Conservation (phyloP, 2,329 filamentous ascomycete genomes). For the Xenosphaeropsis pyriputrescens region DNA sequence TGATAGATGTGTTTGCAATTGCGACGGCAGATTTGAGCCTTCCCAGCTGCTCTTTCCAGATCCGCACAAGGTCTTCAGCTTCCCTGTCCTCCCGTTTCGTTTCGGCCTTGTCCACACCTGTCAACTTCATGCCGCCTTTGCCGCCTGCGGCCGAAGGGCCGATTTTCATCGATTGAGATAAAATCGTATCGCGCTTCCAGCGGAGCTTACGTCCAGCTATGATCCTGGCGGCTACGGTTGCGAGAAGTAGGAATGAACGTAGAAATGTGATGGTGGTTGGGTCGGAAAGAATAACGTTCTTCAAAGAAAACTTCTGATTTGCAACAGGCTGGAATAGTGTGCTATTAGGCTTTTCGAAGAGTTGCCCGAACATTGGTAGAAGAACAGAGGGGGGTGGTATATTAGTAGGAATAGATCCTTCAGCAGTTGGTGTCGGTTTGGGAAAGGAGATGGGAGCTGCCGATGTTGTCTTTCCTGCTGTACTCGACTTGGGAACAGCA, state of each 20-base stretch:
- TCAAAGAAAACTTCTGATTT: conserved; percentile 38
- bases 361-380: conserved; percentile 57
- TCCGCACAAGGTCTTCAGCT: conserved; percentile 58
- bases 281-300: conserved; percentile 49
- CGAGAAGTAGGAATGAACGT: conserved; percentile 45
- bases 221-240: conserved; percentile 59
- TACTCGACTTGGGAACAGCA: conserved; percentile 1
- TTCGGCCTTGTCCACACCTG: conserved; percentile 72
- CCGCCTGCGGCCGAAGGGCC: conserved; percentile 55
- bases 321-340: conserved; percentile 52
- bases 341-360: conserved; percentile 52
- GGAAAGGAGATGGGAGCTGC: conserved; percentile 2
- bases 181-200: conserved; percentile 79
- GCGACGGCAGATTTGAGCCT: conserved; percentile 59
- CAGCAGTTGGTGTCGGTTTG: conserved; percentile 3
- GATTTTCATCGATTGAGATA: conserved; percentile 82
- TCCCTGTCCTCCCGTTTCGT: conserved; percentile 74
- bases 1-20: conserved; percentile 35
- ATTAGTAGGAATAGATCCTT: conserved; percentile 58
- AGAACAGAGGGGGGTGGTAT: conserved; percentile 79
- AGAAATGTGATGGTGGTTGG: conserved; percentile 48
- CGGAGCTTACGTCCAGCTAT: conserved; percentile 73
- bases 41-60: conserved; percentile 66
- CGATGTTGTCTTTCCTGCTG: neutral
- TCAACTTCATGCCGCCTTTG: conserved; percentile 84